A percentile compares a stretch with the other conserved stretches of the same genome.
These are phyloP conservation scores for Colletotrichum sp. DNA, from an alignment of 2,329 filamentous ascomycete species.

Conservation along the genomic window DNA sequence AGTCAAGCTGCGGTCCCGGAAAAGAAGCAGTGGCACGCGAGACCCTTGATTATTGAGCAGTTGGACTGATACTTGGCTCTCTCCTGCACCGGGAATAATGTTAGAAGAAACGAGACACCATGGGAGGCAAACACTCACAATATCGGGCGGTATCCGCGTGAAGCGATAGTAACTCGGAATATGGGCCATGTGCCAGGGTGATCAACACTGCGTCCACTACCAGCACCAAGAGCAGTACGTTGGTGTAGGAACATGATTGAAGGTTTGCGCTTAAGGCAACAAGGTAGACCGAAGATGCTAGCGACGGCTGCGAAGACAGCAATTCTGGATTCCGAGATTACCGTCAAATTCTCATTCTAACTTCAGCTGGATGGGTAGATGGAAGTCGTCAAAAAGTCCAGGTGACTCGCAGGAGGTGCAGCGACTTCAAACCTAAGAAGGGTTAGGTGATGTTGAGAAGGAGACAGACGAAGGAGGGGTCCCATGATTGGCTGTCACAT, in stretches of 20 bases:
- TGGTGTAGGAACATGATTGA: not conserved
- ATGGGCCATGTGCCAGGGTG: not conserved
- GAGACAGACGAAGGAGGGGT: not conserved
- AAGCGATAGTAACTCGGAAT: not conserved
- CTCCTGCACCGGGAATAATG: not conserved
- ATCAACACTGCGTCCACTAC: not conserved
- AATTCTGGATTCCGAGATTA: not conserved
- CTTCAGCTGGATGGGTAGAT: not conserved
- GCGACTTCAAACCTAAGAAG: not conserved
- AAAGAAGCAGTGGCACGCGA: not conserved
- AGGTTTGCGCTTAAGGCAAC: not conserved
- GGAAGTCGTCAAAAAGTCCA: not conserved
- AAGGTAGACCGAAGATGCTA: not conserved
- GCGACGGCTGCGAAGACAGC: not conserved
- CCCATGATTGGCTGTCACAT: slow-evolving; percentile 19
- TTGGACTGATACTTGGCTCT: not conserved
- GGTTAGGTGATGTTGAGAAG: slow-evolving; percentile 5
- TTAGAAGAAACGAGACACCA: not conserved
- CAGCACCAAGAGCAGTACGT: not conserved
- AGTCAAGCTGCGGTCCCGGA: not conserved
- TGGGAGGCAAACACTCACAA: not conserved
- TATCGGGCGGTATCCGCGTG: not conserved
- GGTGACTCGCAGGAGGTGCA: not conserved
- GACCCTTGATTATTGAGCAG: not conserved
- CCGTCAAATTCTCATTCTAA: not conserved